Evolutionary conservation across 192 early-diverging fungal species (phyloP).

Genomic region (Radiomyces spectabilis): DNA sequence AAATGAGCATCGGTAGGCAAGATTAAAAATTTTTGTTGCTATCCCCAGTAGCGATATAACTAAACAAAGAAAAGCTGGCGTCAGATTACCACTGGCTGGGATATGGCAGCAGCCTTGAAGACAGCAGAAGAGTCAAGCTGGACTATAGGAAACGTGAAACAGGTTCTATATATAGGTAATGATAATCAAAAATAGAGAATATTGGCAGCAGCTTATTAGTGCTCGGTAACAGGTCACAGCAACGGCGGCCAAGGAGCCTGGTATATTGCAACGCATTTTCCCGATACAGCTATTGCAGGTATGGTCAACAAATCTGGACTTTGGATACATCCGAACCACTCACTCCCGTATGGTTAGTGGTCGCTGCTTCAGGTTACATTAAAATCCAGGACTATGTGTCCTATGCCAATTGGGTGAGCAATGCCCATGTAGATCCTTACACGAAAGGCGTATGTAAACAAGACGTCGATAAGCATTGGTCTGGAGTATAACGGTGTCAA

Average conservation of each 20-base stretch:
- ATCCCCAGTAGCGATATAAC: no score
- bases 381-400: slow-evolving; percentile 73
- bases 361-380: slow-evolving; percentile 64
- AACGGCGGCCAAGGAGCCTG: slow-evolving; percentile 80
- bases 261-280: slow-evolving; percentile 62
- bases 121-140: background rate
- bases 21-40: no score
- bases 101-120: no score
- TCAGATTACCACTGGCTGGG: no score
- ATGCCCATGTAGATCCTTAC: slow-evolving; percentile 55
- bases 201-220: no score
- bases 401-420: slow-evolving; percentile 52
- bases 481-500: background rate
- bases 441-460: slow-evolving; percentile 44
- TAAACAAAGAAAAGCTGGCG: no score
- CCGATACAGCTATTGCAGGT: slow-evolving; percentile 65
- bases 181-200: no score
- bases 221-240: slow-evolving; percentile 58
- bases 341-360: slow-evolving; percentile 31
- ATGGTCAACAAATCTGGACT: background rate
- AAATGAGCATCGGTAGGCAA: no score
- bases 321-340: no score
- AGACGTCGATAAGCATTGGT: background rate
- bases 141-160: background rate
- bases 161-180: slow-evolving; percentile 4